These are phyloP conservation scores for Crucibulum laeve DNA, from an alignment of 768 basidiomycete genomes.

Conservation along the genomic window DNA sequence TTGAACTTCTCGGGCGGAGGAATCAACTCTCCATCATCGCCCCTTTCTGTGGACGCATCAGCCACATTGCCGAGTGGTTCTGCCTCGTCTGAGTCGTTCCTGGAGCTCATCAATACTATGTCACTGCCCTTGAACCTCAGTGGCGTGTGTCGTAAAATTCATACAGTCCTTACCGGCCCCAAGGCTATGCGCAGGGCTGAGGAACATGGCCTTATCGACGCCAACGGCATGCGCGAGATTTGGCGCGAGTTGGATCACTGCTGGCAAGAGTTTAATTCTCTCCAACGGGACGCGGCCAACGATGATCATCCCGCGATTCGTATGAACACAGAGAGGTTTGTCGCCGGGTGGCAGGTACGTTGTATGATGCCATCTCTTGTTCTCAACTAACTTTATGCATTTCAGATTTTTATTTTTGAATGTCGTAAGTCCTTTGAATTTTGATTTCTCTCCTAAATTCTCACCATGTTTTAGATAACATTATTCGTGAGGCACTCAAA, in stretches of 20 bases:
- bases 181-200: slow-evolving; percentile 59
- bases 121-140: slow-evolving; percentile 73
- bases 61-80: slow-evolving; percentile 15
- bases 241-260: slow-evolving; percentile 81
- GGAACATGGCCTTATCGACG: slow-evolving; percentile 53
- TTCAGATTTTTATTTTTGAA: slow-evolving; percentile 85
- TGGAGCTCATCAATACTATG: slow-evolving; percentile 56
- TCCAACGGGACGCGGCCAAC: slow-evolving; percentile 35
- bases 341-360: slow-evolving; percentile 83
- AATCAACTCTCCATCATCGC: slow-evolving; percentile 29
- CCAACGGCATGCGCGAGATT: slow-evolving; percentile 64
- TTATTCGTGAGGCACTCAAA: slow-evolving; percentile 81
- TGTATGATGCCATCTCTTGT: slow-evolving; percentile 3
- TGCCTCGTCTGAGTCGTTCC: slow-evolving; percentile 35
- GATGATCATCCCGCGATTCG: slow-evolving; percentile 24
- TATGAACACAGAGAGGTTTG: slow-evolving; percentile 52
- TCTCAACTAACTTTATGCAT: slow-evolving; percentile 11
- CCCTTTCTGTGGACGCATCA: slow-evolving; percentile 18
- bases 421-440: slow-evolving; percentile 54
- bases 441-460: slow-evolving; percentile 7
- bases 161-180: slow-evolving; percentile 73
- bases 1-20: slow-evolving; percentile 22
- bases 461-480: slow-evolving; percentile 52
- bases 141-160: slow-evolving; percentile 72
- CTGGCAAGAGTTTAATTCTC: slow-evolving; percentile 78